Evolutionary conservation across 2,329 filamentous ascomycete genomes (phyloP), one percentile per base, ranked within the genome.

Genomic region (Ceratocystis smalleyi): DNA sequence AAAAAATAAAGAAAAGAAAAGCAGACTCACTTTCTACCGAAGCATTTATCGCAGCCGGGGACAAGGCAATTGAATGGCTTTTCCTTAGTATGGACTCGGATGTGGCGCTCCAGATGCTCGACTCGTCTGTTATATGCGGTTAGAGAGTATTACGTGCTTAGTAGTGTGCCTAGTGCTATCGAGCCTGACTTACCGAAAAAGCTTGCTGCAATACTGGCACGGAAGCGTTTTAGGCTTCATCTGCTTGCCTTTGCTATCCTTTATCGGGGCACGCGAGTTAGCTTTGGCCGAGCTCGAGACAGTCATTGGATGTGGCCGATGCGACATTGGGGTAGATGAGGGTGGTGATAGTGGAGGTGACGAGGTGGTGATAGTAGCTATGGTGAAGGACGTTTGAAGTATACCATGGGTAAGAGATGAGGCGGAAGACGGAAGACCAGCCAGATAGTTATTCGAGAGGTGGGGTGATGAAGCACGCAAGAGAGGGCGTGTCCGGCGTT

Each of bases 11-110:
- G n/a, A 43, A 62, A n/a, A 51, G 27, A 19, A 59, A 12, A 19
- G 22, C 47, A 43, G 67, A 64, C 81, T 77, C 72, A 84, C 82
- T 81, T 77, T 75, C 82, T 75, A 70, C 81, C 81, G 74, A 84
- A 85, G 1, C 78, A 82, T 74, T 84, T 84, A 60, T 82, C 81
- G 73, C 82, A 85, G 51, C 79, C 77, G 70, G 78, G 77, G 79
- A 81, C 83, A 67, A 70, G 75, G 69, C 82, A 85, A 61, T 79
- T 77, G 70, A 84, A 85, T 7, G 82, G 82, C 72, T 84, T 84
- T 73, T 84, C 82, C 70, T 84, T 84, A 69, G 82, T 85, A 73
- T 85, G 82, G 43, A 81, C 84, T 68, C 82, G 78, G 72, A 84
- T 81, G 71, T 85, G 82, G 71, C 82, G 77, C 72, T 84, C 81